A percentile compares a stretch with the other conserved stretches of the same genome.
These are phyloP conservation scores for Syncephalis plumigaleata DNA, from an alignment of 371 early-diverging fungal genomes.

Conservation along the genomic window DNA sequence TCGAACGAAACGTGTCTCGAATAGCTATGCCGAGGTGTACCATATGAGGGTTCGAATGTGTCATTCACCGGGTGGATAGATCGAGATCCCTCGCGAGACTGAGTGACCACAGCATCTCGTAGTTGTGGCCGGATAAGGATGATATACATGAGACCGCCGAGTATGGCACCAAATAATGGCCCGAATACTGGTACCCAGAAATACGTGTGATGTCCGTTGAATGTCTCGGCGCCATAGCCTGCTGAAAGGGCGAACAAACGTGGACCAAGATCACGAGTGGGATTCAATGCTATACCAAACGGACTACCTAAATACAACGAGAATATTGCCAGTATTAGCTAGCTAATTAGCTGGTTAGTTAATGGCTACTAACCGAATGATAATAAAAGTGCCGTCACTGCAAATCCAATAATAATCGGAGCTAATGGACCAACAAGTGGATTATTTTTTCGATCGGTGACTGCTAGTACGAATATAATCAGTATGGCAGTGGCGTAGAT, in stretches of 20 bases:
- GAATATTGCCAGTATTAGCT: conserved; percentile 32
- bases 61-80: too few relatives aligned
- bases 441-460: conserved; percentile 47
- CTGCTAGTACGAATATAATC: conserved; percentile 40
- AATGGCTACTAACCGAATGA: too few relatives aligned
- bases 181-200: conserved; percentile 60
- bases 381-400: too few relatives aligned
- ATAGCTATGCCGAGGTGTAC: too few relatives aligned
- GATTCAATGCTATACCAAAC: conserved; percentile 71
- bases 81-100: too few relatives aligned
- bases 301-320: too few relatives aligned
- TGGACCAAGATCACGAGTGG: conserved; percentile 79
- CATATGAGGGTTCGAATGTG: too few relatives aligned
- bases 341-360: too few relatives aligned
- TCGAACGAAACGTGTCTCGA: too few relatives aligned
- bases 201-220: conserved; percentile 39
- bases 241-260: conserved; percentile 56
- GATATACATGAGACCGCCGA: conserved; percentile 29
- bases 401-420: conserved; percentile 20
- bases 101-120: too few relatives aligned
- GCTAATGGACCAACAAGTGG: not conserved
- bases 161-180: conserved; percentile 54
- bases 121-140: too few relatives aligned
- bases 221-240: conserved; percentile 56
- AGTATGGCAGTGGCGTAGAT: conserved; percentile 55